Evolutionary conservation across 108 stramenopile genomes (phyloP).

Genomic region (Stephanodiscus triporus): DNA sequence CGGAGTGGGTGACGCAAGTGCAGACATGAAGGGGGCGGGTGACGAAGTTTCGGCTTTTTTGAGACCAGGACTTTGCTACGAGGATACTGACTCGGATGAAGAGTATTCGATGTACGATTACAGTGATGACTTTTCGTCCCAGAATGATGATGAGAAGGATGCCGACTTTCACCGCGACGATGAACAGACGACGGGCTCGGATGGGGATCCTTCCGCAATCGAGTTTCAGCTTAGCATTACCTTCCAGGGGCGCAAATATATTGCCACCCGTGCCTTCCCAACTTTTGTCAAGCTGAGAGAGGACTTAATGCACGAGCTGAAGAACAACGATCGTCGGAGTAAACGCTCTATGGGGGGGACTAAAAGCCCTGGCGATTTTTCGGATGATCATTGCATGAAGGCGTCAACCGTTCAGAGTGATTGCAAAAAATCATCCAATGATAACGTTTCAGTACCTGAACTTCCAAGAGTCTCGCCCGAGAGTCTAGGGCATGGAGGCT

Average conservation of each 20-base stretch:
- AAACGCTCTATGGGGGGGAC: constrained; percentile 5
- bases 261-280: constrained; percentile 71
- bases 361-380: neutral
- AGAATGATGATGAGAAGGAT: constrained; percentile 17
- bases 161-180: constrained; percentile 8
- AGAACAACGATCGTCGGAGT: constrained; percentile 19
- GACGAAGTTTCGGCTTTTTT: constrained; percentile 4
- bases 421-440: neutral
- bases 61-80: constrained; percentile 31
- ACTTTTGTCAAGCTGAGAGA: constrained; percentile 68
- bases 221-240: constrained; percentile 75
- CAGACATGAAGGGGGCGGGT: neutral
- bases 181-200: constrained; percentile 8
- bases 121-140: constrained; percentile 34
- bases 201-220: constrained; percentile 55
- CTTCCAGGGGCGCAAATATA: constrained; percentile 74
- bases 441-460: constrained; percentile 63
- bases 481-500: constrained; percentile 19
- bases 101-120: constrained; percentile 56
- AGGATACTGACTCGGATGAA: constrained; percentile 46
- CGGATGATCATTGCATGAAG: neutral
- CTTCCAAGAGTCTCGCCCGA: constrained; percentile 52
- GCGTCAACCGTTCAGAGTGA: neutral
- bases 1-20: constrained; percentile 2
- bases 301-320: constrained; percentile 69